Conservation (phyloP, 2,329 filamentous ascomycete species). For the Penicillium sp. region DNA sequence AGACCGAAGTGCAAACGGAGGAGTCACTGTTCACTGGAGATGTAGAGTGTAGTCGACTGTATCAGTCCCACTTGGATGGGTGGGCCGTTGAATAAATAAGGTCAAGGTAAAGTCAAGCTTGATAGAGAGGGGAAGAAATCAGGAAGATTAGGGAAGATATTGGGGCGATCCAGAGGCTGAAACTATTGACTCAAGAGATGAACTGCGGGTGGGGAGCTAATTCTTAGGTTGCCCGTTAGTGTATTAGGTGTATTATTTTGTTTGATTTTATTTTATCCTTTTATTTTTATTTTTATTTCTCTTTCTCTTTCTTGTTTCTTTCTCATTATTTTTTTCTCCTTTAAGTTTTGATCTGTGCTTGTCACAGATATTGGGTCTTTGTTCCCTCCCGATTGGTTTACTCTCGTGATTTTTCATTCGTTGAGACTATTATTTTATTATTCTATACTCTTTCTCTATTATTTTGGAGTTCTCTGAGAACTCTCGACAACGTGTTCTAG, state of each 20-base stretch:
- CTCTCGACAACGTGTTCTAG: neutral
- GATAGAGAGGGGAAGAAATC: neutral
- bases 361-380: constrained; percentile 6
- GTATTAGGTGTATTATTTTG: neutral
- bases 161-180: constrained; percentile 20
- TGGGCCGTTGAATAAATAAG: constrained; percentile 2
- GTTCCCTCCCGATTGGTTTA: constrained; percentile 2
- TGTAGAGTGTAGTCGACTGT: neutral
- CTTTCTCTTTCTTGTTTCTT: neutral
- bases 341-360: constrained; percentile 4
- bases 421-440: neutral
- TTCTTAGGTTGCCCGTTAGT: neutral
- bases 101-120: neutral
- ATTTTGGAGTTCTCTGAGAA: neutral
- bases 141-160: neutral
- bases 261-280: constrained; percentile 5
- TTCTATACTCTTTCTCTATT: neutral
- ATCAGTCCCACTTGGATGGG: neutral
- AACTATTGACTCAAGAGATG: constrained; percentile 22
- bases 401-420: neutral
- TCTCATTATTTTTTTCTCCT: constrained; percentile 7
- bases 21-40: no score
- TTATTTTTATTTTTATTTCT: constrained; percentile 3
- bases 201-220: constrained; percentile 5
- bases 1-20: neutral